Percentiles rank a stretch among this genome's conserved stretches.
Conservation (phyloP, 768 basidiomycete genomes). For the Lactifluus subvellereus region DNA sequence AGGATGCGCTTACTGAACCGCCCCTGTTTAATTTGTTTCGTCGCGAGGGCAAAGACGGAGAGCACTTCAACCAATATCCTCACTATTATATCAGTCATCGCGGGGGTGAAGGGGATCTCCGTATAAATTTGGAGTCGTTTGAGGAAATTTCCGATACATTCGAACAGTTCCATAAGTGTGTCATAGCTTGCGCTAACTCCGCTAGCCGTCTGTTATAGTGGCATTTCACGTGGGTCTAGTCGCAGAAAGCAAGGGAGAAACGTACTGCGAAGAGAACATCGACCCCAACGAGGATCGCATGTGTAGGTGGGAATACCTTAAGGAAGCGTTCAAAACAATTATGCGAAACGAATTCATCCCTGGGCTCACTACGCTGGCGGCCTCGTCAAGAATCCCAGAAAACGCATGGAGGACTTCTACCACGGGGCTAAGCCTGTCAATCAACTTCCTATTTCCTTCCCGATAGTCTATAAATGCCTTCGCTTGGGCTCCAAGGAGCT, state of each 20-base stretch:
- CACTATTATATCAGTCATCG: not conserved
- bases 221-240: not conserved
- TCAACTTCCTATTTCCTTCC: not conserved
- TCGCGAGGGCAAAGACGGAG: not conserved
- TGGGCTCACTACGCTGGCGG: not conserved
- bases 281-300: not conserved
- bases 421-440: not conserved
- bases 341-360: too few species aligned
- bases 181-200: not conserved
- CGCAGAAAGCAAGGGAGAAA: not conserved
- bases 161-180: not conserved
- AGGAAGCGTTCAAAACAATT: too few species aligned
- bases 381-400: not conserved
- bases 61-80: conserved; percentile 6
- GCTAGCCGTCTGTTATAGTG: not conserved
- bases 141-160: not conserved
- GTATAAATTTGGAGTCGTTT: too few species aligned
- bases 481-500: not conserved
- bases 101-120: not conserved
- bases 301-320: not conserved
- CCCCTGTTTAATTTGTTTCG: conserved; percentile 4
- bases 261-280: not conserved
- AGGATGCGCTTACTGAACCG: not conserved
- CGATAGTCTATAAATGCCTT: conserved; percentile 1
- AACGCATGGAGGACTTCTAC: not conserved